A percentile compares a stretch with the other conserved stretches of the same genome.
These are phyloP conservation scores for Exserohilum rostratum DNA, from an alignment of 2,329 filamentous ascomycete species.

Conservation along the genomic window DNA sequence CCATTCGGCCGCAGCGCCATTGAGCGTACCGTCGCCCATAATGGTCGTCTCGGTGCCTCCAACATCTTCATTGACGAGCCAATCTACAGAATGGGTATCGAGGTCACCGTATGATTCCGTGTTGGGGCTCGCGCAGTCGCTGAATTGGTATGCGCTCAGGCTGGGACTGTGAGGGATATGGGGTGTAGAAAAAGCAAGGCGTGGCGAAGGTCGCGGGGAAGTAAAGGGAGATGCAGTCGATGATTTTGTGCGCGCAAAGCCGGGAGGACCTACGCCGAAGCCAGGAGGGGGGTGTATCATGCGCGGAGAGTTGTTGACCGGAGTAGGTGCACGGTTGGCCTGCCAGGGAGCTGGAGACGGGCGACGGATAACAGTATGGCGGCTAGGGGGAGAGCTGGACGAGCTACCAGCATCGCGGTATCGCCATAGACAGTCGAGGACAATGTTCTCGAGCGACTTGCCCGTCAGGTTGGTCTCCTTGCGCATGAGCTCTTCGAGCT, in stretches of 20 bases:
- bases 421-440: constrained; percentile 89
- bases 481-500: constrained; percentile 82
- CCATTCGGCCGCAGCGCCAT: constrained; percentile 82
- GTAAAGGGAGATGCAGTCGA: constrained; percentile 83
- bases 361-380: constrained; percentile 87
- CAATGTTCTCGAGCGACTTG: constrained; percentile 81
- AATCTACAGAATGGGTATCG: constrained; percentile 93
- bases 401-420: constrained; percentile 69
- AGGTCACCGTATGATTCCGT: constrained; percentile 89
- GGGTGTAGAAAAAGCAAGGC: constrained; percentile 87
- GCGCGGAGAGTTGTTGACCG: constrained; percentile 80
- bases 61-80: constrained; percentile 89
- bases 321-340: constrained; percentile 73
- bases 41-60: constrained; percentile 78
- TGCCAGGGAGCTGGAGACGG: constrained; percentile 95
- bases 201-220: constrained; percentile 89
- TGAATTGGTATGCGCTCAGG: constrained; percentile 95
- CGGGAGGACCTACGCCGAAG: constrained; percentile 73
- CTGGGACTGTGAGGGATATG: constrained; percentile 92
- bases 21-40: constrained; percentile 72
- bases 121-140: constrained; percentile 72
- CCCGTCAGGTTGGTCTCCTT: constrained; percentile 78
- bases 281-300: constrained; percentile 82
- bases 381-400: constrained; percentile 78
- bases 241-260: constrained; percentile 77